Conservation (phyloP, 2,329 filamentous ascomycete genomes). For the Seiridium cupressi region DNA sequence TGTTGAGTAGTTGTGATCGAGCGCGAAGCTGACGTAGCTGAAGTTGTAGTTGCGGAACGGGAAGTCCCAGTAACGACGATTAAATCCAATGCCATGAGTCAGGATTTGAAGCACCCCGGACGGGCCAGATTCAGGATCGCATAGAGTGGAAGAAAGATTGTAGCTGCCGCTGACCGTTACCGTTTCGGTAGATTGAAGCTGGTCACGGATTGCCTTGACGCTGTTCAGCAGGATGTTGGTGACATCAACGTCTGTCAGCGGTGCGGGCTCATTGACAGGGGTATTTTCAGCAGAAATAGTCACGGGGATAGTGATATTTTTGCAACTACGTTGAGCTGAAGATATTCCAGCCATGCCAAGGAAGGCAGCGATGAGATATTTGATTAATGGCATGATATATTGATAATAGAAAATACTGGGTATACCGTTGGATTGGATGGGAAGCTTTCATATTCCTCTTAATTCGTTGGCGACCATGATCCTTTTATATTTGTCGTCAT, state of each 20-base stretch:
- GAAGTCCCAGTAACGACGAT: slow-evolving; percentile 61
- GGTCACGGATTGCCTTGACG: background rate
- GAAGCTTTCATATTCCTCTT: no score
- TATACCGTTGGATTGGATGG: no score
- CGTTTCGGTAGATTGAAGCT: slow-evolving; percentile 7
- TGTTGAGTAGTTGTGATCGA: slow-evolving; percentile 56
- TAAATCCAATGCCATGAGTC: slow-evolving; percentile 53
- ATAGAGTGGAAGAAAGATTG: slow-evolving; percentile 59
- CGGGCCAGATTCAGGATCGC: slow-evolving; percentile 48
- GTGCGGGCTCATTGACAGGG: slow-evolving; percentile 47
- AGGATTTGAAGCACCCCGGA: slow-evolving; percentile 43
- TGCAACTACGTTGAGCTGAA: slow-evolving; percentile 33
- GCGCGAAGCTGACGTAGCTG: slow-evolving; percentile 57
- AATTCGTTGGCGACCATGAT: no score
- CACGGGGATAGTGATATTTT: slow-evolving; percentile 55
- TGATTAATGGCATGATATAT: background rate
- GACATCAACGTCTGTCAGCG: slow-evolving; percentile 53
- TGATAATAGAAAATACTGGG: no score
- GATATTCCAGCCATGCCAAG: background rate
- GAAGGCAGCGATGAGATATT: background rate
- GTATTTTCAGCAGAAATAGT: slow-evolving; percentile 52
- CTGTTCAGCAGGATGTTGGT: slow-evolving; percentile 48
- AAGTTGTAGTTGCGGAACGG: slow-evolving; percentile 58
- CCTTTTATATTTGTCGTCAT: no score
- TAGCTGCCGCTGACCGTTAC: slow-evolving; percentile 51